phyloP scores from a whole-genome alignment of 2,329 filamentous ascomycete species.

The Trichoderma endophyticum region DNA sequence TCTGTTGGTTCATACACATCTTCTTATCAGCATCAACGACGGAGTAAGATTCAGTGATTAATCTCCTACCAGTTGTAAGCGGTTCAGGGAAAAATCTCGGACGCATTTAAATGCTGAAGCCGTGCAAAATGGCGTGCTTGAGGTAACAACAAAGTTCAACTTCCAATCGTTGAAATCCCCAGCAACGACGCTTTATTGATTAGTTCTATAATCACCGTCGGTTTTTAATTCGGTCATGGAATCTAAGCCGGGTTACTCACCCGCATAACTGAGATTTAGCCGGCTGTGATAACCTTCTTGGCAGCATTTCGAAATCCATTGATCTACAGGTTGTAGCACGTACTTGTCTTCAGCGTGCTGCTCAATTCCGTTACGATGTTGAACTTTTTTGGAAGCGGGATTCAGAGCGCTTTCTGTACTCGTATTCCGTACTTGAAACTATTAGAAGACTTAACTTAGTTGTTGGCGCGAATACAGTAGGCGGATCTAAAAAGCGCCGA shows the following conservation, averaged over 20 bases:
- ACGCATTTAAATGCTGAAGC: not conserved
- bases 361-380: not conserved
- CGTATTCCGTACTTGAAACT: not conserved
- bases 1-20: not conserved
- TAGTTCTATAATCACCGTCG: not conserved
- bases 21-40: not conserved
- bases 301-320: not conserved
- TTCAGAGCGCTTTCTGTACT: not conserved
- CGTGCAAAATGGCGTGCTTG: not conserved
- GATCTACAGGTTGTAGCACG: not conserved
- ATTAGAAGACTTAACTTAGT: not conserved
- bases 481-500: constrained; percentile 4
- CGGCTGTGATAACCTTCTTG: not conserved
- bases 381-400: not conserved
- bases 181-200: not conserved
- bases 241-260: not conserved
- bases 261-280: too few species aligned
- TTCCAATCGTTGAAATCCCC: not conserved
- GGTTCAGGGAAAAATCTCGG: too few species aligned
- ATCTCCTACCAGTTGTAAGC: not conserved
- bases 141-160: not conserved
- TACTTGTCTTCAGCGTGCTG: not conserved
- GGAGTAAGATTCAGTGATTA: too few species aligned
- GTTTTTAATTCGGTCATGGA: not conserved
- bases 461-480: not conserved